Evolutionary conservation across 2,329 filamentous ascomycete genomes (phyloP).

Genomic region (Colletotrichum aenigma): DNA sequence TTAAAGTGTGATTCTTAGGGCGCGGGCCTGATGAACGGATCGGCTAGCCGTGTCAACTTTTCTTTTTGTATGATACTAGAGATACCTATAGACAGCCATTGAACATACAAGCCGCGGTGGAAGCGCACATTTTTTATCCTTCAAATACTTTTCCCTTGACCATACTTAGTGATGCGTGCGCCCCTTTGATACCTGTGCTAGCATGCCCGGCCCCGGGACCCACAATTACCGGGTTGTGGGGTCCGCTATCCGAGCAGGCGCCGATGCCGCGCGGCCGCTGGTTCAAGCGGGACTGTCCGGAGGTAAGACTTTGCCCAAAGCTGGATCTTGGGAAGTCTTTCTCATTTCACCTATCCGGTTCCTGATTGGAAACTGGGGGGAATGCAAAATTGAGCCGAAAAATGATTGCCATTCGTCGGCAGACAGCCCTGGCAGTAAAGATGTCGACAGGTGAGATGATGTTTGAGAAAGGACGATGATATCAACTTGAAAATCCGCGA

Average conservation of each 20-base stretch:
- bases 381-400: not conserved
- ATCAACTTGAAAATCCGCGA: not conserved
- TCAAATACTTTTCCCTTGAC: not conserved
- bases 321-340: not conserved
- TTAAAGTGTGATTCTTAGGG: not conserved
- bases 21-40: not conserved
- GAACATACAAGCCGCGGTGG: not conserved
- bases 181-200: not conserved
- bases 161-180: not conserved
- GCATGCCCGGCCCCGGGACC: not conserved
- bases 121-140: not conserved
- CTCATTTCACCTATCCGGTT: not conserved
- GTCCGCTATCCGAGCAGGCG: not conserved
- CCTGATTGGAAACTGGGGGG: not conserved
- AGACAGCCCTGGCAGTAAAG: not conserved
- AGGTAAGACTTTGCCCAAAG: fast-evolving
- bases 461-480: not conserved
- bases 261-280: not conserved
- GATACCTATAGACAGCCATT: not conserved
- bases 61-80: not conserved
- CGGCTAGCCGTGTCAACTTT: not conserved
- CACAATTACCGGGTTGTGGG: not conserved
- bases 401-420: not conserved
- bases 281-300: not conserved
- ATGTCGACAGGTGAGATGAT: not conserved